phyloP scores from a whole-genome alignment of 1,139 yeast species.

The Pneumocystis sp. region DNA sequence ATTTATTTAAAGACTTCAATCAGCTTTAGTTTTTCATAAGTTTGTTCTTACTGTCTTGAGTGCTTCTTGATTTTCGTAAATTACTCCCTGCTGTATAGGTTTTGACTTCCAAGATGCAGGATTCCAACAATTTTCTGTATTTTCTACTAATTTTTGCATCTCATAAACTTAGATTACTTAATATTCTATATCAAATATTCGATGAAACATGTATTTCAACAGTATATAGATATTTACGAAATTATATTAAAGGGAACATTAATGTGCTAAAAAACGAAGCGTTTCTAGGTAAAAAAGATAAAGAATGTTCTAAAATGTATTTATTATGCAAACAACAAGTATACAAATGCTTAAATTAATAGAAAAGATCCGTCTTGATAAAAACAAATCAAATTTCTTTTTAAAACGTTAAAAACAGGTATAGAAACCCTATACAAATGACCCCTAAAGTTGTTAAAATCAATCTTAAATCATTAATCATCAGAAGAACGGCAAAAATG shows the following conservation, averaged over 20 bases:
- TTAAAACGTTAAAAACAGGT: neutral
- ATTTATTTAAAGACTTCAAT: conserved; percentile 25
- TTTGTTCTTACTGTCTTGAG: conserved; percentile 20
- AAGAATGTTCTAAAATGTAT: neutral
- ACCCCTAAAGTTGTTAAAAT: neutral
- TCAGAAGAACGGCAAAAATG: neutral
- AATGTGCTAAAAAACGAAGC: no score
- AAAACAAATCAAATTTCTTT: neutral
- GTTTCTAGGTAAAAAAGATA: neutral
- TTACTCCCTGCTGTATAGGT: conserved; percentile 32
- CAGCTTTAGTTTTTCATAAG: neutral
- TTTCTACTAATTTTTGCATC: neutral
- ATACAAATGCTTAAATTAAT: neutral
- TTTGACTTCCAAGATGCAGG: conserved; percentile 31
- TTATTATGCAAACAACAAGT: neutral
- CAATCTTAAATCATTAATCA: neutral
- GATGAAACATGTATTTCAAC: neutral
- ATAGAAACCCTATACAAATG: neutral
- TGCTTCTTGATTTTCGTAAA: conserved; percentile 26
- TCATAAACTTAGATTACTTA: neutral
- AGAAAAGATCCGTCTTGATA: neutral
- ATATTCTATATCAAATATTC: neutral
- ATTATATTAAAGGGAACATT: no score
- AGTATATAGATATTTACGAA: no score
- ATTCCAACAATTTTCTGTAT: conserved; percentile 20